phyloP scores from a whole-genome alignment of 192 early-diverging fungal genomes.

The Helicostylum pulchrum region DNA sequence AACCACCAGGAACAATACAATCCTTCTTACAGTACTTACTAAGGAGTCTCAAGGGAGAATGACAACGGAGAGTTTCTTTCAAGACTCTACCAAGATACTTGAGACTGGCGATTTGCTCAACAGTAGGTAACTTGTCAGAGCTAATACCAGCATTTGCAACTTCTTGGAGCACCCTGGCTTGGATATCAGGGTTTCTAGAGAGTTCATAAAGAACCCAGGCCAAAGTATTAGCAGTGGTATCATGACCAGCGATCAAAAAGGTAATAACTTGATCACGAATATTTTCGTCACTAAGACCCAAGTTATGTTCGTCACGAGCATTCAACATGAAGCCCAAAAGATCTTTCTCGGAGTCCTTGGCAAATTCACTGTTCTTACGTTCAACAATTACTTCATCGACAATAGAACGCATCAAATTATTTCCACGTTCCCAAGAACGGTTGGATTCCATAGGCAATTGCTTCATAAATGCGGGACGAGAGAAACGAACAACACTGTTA shows the following conservation, averaged over 20 bases:
- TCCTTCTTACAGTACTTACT: constrained; percentile 41
- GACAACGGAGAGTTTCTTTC: constrained; percentile 56
- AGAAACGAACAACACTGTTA: constrained; percentile 30
- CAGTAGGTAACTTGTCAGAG: constrained; percentile 22
- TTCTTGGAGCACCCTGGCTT: constrained; percentile 43
- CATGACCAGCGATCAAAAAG: constrained; percentile 57
- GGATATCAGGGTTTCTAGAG: constrained; percentile 40
- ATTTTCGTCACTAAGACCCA: constrained; percentile 38
- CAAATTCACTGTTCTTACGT: constrained; percentile 38
- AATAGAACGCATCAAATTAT: constrained; percentile 42
- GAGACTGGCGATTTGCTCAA: constrained; percentile 38
- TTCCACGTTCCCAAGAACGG: constrained; percentile 28
- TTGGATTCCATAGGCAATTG: constrained; percentile 43
- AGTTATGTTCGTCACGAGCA: constrained; percentile 37
- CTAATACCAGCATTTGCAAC: constrained; percentile 44
- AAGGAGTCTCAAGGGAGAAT: constrained; percentile 48
- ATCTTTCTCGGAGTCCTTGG: constrained; percentile 37
- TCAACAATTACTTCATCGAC: constrained; percentile 51
- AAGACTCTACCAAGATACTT: constrained; percentile 50
- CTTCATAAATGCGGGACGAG: constrained; percentile 41
- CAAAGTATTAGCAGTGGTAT: constrained; percentile 52
- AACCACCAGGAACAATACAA: constrained; percentile 44
- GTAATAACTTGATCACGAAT: constrained; percentile 65
- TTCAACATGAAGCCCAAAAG: constrained; percentile 57
- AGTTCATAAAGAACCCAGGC: constrained; percentile 51